Conservation (phyloP, 2,329 filamentous ascomycete species). For the Colletotrichum cuscutae region DNA sequence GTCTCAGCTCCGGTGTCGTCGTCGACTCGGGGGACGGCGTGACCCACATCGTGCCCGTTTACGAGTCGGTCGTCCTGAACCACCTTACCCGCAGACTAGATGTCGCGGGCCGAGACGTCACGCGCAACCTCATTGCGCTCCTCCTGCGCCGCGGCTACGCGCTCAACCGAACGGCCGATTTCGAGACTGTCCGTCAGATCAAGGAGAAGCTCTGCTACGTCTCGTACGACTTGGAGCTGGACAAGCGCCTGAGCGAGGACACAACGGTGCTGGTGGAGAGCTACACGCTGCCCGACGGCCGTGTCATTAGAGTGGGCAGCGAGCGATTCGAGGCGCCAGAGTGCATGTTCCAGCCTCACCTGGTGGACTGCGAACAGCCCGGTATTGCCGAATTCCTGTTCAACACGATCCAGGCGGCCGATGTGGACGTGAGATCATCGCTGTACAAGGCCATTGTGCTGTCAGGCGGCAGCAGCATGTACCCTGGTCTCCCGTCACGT, state of each 20-base stretch:
- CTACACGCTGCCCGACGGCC: conserved; percentile 96
- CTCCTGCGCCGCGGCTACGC: conserved; percentile 94
- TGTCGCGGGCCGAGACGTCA: conserved; percentile 96
- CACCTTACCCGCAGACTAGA: conserved; percentile 94
- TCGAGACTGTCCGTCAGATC: conserved; percentile 98
- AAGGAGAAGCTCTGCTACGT: conserved; percentile 99
- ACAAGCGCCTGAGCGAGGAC: conserved; percentile 95
- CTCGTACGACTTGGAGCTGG: conserved; percentile 95
- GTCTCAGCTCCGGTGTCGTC: conserved; percentile 92
- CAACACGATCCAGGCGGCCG: conserved; percentile 97
- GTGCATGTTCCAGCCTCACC: conserved; percentile 97
- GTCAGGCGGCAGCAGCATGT: conserved; percentile 98
- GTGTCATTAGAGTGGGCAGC: conserved; percentile 94
- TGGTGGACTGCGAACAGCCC: conserved; percentile 97
- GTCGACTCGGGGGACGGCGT: conserved; percentile 98
- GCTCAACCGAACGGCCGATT: conserved; percentile 97
- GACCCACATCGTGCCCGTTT: conserved; percentile 98
- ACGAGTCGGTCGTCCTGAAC: conserved; percentile 97
- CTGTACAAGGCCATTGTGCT: conserved; percentile 98
- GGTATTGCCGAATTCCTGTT: conserved; percentile 98
- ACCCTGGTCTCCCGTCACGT: conserved; percentile 91
- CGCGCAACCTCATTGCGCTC: conserved; percentile 96
- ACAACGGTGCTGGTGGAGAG: conserved; percentile 97
- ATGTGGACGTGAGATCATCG: conserved; percentile 92
- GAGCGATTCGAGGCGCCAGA: conserved; percentile 98